Base-by-base conservation (phyloP, 768 basidiomycete species). In the Russula virescens region DNA sequence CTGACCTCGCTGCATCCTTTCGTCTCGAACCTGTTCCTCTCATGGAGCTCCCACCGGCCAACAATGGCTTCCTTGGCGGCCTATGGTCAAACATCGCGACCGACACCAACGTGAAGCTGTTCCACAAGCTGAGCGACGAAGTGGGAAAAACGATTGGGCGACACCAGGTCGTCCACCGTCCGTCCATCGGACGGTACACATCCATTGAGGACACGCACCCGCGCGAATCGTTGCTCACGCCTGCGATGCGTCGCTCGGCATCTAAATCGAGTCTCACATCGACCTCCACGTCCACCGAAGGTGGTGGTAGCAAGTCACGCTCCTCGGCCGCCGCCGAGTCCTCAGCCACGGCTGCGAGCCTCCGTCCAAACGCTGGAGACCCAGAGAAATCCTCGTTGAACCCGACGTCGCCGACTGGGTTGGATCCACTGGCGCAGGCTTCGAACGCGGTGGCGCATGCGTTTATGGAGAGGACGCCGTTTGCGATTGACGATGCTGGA, bases 401-500 rank as follows among this genome's bases (percentile, higher is more conserved):
- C 45, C 65, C 69, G 58, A 69, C 64, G 23, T 69, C 69, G 42
- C 70, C 65, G 16, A 68, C 71, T 4, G 68, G 63, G 50, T 77
- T 82, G 48, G 81, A 84, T 26, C 81, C 86, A 23, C 81, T 89
- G 77, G 78, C 91, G 52, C 80, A 87, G 68, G 87, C 86, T 0
- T 90, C 88, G 55, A 89, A 84, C 66, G 88, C 88, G 38, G 90
- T 88, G 35, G 90, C 91, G 40, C 23, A 63, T 31, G 63, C 63
- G 34, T 79, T 93, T 50, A 88, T 95, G 88, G 91, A 96, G 72
- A 80, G 96, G 47, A 94, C 92, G 26, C 88, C 89, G 66, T 99
- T 99, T 72, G 93, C 93, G n/a, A 97, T 98, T 63, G 97, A 99
- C 70, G 93, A 94, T 73, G 91, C 87, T 4, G 88, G 86, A 56